Percentiles rank a stretch among this genome's conserved stretches.
Evolutionary conservation across 2,329 filamentous ascomycete species (phyloP).

Genomic region (Cladosporium sp.): DNA sequence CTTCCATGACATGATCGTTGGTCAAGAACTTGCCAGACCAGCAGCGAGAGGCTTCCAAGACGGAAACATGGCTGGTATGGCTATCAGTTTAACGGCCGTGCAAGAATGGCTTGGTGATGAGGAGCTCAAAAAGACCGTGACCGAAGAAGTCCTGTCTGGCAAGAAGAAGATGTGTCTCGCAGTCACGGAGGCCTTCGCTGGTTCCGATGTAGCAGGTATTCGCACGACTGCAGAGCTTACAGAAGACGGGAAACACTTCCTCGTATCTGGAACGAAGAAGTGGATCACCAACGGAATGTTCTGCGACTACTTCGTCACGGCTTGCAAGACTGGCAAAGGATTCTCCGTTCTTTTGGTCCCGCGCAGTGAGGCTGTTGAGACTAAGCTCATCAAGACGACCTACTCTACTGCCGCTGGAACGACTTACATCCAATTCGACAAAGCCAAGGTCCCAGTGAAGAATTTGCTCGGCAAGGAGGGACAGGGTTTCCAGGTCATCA

Average conservation of each 20-base stretch:
- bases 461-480: conserved; percentile 77
- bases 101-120: conserved; percentile 71
- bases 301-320: conserved; percentile 77
- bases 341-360: conserved; percentile 73
- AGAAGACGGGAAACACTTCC: conserved; percentile 67
- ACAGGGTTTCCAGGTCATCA: conserved; percentile 59
- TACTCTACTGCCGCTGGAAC: conserved; percentile 78
- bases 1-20: conserved; percentile 74
- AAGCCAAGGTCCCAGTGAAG: conserved; percentile 76
- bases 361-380: conserved; percentile 69
- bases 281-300: conserved; percentile 82
- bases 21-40: conserved; percentile 66
- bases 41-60: conserved; percentile 82
- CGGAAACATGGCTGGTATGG: conserved; percentile 82
- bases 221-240: conserved; percentile 75
- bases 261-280: conserved; percentile 71
- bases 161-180: conserved; percentile 86
- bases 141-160: conserved; percentile 68
- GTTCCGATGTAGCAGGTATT: conserved; percentile 74
- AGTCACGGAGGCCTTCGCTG: conserved; percentile 84
- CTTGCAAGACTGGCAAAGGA: conserved; percentile 72
- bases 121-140: conserved; percentile 60
- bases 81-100: conserved; percentile 73
- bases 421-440: conserved; percentile 75
- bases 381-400: conserved; percentile 71